Evolutionary conservation across 306 rosid species (phyloP), one percentile per base, ranked within the genome.

Genomic region (Prunus mongolica): DNA sequence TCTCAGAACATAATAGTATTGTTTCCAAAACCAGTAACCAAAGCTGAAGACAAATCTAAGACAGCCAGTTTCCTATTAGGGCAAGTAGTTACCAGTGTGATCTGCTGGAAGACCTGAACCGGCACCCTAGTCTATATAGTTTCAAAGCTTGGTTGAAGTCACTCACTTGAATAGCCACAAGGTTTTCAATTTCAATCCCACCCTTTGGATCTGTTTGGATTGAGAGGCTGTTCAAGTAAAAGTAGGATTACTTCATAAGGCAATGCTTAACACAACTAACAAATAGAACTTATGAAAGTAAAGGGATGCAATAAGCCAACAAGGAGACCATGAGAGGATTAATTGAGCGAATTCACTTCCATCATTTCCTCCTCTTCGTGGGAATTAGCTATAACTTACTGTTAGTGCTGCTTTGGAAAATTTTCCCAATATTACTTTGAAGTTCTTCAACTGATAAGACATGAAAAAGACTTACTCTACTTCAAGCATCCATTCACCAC

Each of bases 51-150:
- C 46, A 69, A 25, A 24, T 47, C 13, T 18, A n/a, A 76, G 67
- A 44, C 57, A 16, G 58, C 72, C 30, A 64, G 44, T 34, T 63
- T 65, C 61, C 45, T 69, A 60, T 18, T 60, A 5, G 74, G 38
- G 58, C 50, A 76, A 64, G 73, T 25, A 51, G 34, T 68, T 70
- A 83, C 86, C 83, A 79, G 74, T 83, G 86, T 61, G 86, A 83
- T 79, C 86, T 83, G 78, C 86, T 83, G 32, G 86, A 83, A 30
- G 83, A 83, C 77, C 86, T 75, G 66, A 76, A 75, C 58, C 55
- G 78, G 75, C 83, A 74, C 55, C 86, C 86, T 70, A 83, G 46
- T 71, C 62, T 71, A 52, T 83, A 83, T 46, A 83, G 75, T 57
- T 69, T 75, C 76, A 83, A 30, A 20, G 83, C 86, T 55, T 83